Base-by-base conservation (phyloP, 148 eudicot species). In the Silene latifolia region DNA sequence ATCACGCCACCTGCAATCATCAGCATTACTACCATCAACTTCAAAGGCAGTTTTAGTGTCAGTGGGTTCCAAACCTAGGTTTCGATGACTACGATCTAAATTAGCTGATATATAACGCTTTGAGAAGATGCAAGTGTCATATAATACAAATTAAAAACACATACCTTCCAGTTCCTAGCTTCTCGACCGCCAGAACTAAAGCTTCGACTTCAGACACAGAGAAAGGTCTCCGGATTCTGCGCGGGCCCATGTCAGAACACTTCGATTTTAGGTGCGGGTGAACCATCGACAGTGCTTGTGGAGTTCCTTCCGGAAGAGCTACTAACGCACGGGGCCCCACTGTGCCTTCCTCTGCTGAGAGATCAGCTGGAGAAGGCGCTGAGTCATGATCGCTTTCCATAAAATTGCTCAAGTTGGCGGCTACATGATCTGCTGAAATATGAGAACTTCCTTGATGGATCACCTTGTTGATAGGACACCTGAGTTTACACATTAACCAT, bases 161-260 rank as follows among this genome's bases (percentile, higher is more conserved):
- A 63, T 65, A 95, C 99, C 99, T 95, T 86, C 99, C 99, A 48
- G 99, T 95, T 75, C 99, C 99, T 32, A 95, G 91, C 88, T 95
- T 89, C 89, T 92, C 99, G 74, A 95, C 99, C 32, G 96, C 99
- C 74, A 90, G 91, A 69, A 95, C 97, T 44, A 95, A 82, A 42
- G 97, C 93, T 83, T 95, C 97, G 74, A 95, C 99, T 84, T 95
- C 97, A 57, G 86, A 70, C 57, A 95, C 97, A 79, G 99, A 88
- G 83, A 95, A 95, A 46, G 99, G 99, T 84, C 97, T 78, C 72
- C 98, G 98, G 63, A 95, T 95, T 64, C 98, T 80, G 75, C 97
- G 97, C 67, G 90, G 98, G 17, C 84, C 90, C 68, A 85, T 79
- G 72, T 92, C 98, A 64, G 87, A 75, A 77, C 87, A 81, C 80